Evolutionary conservation across 257 asterid species (phyloP), one percentile per base, ranked within the genome.

Genomic region (Solanum chilense): DNA sequence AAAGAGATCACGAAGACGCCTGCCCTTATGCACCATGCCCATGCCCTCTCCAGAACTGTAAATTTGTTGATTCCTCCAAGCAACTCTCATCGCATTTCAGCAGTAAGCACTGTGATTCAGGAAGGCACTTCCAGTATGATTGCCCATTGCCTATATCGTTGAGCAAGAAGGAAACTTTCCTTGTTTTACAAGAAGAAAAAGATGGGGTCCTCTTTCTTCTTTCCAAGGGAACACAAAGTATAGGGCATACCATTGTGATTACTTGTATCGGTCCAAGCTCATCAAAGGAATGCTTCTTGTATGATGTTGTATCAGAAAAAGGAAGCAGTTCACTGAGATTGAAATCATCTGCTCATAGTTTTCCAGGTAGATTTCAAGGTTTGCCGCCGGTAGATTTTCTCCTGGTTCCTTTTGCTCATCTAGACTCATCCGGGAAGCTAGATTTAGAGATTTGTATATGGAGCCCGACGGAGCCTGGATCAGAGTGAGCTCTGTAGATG

Each of bases 241-340:
- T 97, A 4, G 99, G 99, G 77, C 91, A 93, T 69, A 92, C 93
- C 4, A 89, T 96, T 47, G 89, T 91, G 95, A 87, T 97, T 85
- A 96, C 98, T n/a, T 95, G 98, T 91, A 89, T 96, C n/a, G 87
- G 95, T 85, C 98, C 99, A 1, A 91, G 94, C 86, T 91, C 94
- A 27, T 92, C 92, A 12, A 91, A 90, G 90, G 97, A 91, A 78
- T 95, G 91, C 78, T 94, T 90, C 89, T 91, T 91, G 82, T 97
- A 97, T 49, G 96, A 96, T 85, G 89, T 95, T 27, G 93, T 89
- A 16, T 91, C 99, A 13, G 99, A 95, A 89, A 91, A 94, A 89
- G 98, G 99, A 71, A 93, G 93, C 87, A 94, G 96, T 89, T 97
- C 98, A 56, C 93, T 97, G 45, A 93, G 98, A 86, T 85, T 97